A percentile compares a stretch with the other conserved stretches of the same genome.
phyloP scores from a whole-genome alignment of 306 rosid genomes.

The Trichosanthes truncata region DNA sequence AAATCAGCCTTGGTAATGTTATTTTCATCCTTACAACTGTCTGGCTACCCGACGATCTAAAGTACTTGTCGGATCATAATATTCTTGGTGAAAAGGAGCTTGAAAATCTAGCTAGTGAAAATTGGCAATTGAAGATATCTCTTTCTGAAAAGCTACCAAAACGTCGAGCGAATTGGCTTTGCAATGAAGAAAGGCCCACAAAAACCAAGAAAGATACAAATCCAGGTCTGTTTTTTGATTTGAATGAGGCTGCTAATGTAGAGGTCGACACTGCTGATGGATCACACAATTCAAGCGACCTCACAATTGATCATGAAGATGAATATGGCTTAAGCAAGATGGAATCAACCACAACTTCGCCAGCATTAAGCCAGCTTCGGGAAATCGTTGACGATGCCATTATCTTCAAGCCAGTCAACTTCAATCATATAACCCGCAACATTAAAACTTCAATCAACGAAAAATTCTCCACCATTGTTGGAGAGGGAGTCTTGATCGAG shows the following conservation, averaged over 20 bases:
- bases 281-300: constrained; percentile 83
- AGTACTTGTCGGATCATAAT: constrained; percentile 23
- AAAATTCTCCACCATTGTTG: constrained; percentile 43
- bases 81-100: constrained; percentile 46
- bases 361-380: constrained; percentile 38
- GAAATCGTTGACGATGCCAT: constrained; percentile 62
- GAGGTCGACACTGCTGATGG: constrained; percentile 70
- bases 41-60: constrained; percentile 68
- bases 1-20: constrained; percentile 70
- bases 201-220: constrained; percentile 51
- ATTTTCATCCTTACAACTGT: constrained; percentile 74
- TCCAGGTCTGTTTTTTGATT: constrained; percentile 55
- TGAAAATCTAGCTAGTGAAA: constrained; percentile 31
- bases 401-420: constrained; percentile 70
- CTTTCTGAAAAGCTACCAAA: constrained; percentile 41
- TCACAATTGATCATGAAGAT: constrained; percentile 68
- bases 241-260: constrained; percentile 63
- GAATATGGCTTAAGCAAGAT: constrained; percentile 35
- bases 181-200: constrained; percentile 39
- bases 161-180: constrained; percentile 71
- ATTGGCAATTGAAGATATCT: constrained; percentile 72
- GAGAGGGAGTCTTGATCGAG: constrained; percentile 51
- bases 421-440: constrained; percentile 28
- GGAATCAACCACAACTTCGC: constrained; percentile 16
- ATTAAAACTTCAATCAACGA: constrained; percentile 35